Conservation (phyloP, 2,329 filamentous ascomycete genomes). For the Fusarium robinianum region DNA sequence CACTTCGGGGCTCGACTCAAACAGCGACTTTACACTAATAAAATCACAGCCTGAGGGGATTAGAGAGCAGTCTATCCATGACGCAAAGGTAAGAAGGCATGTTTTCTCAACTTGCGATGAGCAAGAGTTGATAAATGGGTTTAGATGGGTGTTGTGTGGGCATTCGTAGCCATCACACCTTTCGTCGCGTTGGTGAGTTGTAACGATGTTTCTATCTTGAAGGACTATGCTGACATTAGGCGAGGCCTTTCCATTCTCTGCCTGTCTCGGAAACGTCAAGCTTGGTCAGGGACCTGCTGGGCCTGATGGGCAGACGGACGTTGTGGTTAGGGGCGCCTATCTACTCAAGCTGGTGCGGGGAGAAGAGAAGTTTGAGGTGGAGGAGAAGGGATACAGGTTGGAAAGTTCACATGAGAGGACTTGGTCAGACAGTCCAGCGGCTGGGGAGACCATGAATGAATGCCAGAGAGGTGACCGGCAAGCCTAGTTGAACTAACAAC, state of each 20-base stretch:
- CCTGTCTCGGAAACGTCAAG: constrained; percentile 41
- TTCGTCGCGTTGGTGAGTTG: constrained; percentile 53
- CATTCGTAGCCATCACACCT: constrained; percentile 64
- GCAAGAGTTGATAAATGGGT: no score
- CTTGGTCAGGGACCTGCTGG: constrained; percentile 34
- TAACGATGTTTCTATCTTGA: no score
- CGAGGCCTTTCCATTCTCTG: constrained; percentile 35
- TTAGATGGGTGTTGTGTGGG: constrained; percentile 65
- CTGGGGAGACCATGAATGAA: constrained; percentile 4
- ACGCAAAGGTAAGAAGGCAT: constrained; percentile 37
- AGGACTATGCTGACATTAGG: constrained; percentile 8
- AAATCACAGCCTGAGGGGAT: constrained; percentile 17
- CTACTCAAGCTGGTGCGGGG: constrained; percentile 35
- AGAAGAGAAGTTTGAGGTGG: constrained; percentile 15
- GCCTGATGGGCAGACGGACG: constrained; percentile 35
- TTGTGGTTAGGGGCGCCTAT: constrained; percentile 39
- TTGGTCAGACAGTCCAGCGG: constrained; percentile 8
- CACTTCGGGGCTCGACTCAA: constrained; percentile 38
- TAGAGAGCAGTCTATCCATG: constrained; percentile 28
- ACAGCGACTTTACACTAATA: constrained; percentile 33
- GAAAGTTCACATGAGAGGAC: constrained; percentile 17
- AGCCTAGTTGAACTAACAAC: no score
- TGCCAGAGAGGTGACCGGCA: constrained; percentile 5
- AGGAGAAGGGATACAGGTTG: constrained; percentile 21
- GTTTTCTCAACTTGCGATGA: not conserved